Conservation (phyloP, 345 rosid genomes). For the Capsella bursapastoris region DNA sequence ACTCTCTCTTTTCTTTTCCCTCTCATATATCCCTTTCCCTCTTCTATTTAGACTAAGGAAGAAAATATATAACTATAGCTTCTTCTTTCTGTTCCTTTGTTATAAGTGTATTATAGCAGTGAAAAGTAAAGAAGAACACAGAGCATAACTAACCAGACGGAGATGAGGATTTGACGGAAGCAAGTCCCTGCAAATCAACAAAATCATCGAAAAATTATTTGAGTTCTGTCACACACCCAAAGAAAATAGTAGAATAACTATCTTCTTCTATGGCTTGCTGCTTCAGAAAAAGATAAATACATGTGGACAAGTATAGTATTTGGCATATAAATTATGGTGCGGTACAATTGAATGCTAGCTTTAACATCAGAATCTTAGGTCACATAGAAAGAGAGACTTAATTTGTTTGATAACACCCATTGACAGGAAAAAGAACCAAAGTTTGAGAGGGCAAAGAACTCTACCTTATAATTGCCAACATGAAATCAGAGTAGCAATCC, state of each 20-base stretch:
- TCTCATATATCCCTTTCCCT: conserved; percentile 4
- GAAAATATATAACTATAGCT: not conserved
- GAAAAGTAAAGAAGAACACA: conserved; percentile 22
- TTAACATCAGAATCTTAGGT: conserved; percentile 7
- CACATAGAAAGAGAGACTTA: not conserved
- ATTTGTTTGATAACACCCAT: not conserved
- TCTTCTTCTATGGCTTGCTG: conserved; percentile 10
- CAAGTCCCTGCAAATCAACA: conserved; percentile 71
- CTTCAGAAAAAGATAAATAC: conserved; percentile 9
- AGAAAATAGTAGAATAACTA: conserved; percentile 1
- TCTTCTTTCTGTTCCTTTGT: not conserved
- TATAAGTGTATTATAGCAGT: conserved; percentile 2
- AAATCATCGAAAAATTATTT: conserved; percentile 19
- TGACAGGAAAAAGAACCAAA: conserved; percentile 10
- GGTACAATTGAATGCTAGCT: conserved; percentile 10
- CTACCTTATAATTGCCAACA: conserved; percentile 89
- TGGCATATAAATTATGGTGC: conserved; percentile 17
- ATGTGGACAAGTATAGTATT: not conserved
- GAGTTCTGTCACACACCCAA: not conserved
- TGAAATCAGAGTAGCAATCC: conserved; percentile 93
- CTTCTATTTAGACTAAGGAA: not conserved
- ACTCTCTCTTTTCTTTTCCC: conserved; percentile 2
- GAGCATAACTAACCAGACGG: conserved; percentile 78
- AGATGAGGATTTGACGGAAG: conserved; percentile 80
- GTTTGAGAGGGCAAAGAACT: conserved; percentile 21